Evolutionary conservation across 495 filamentous ascomycete genomes (phyloP), one percentile per base, ranked within the genome.

Genomic region (Tuber calosporum): DNA sequence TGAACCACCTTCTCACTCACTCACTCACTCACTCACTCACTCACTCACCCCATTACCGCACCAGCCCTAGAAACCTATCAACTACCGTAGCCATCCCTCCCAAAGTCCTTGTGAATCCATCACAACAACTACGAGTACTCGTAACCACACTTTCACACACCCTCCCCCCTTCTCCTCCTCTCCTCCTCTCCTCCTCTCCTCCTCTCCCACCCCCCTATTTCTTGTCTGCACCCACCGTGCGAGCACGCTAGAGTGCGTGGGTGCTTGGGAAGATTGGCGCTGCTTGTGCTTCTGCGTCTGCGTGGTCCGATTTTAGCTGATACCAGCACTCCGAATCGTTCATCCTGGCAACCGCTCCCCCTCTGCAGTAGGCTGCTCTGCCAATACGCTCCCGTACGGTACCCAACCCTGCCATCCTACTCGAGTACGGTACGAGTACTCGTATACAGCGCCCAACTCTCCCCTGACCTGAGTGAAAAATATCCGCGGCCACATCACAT

Each of bases 91-190:
- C 66, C 66, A 75, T 67, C 67, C 67, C 72, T 48, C 67, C 30
- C 69, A 19, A 19, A 19, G 7, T 15, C 37, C 42, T 68, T n/a
- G 7, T 67, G 15, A 38, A 42, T 67, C 30, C 30, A 36, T 62
- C 69, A 67, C 69, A 41, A 75, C 69, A 69, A 68, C 69, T 76
- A n/a, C n/a, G n/a, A n/a, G n/a, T n/a, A n/a, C n/a, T n/a, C n/a
- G n/a, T n/a, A 39, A 70, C 26, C 74, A 67, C 72, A 68, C 43
- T 53, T 68, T 34, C 71, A 20, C 53, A 45, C 34, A 9, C n/a
- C 1, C 37, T 6, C 8, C 9, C 48, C n/a, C 4, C 36, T 26
- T 1, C 30, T 36, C n/a, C 53, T 7, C 34, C 11, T 9, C 30
- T 5, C 34, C 1, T 5, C 20, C 15, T 30, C 19, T 38, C 37